Base-by-base conservation (phyloP, 2,329 filamentous ascomycete genomes). In the Trichoderma endophyticum region DNA sequence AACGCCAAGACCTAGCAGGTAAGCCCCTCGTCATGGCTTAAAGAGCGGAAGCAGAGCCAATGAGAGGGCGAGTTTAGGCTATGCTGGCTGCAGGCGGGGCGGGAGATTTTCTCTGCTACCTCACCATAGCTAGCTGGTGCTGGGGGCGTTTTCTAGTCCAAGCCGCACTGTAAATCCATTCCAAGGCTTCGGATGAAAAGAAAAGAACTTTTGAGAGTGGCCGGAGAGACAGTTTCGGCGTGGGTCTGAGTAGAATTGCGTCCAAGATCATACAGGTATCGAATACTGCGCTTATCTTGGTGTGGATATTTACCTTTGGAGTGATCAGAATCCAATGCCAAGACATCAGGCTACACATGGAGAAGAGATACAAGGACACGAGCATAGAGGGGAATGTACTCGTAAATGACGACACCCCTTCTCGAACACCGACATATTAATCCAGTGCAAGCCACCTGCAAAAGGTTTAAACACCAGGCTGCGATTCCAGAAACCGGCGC, bases 81-180 rank as follows among this genome's bases (percentile, higher is more conserved):
- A 11, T 71, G 68, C 57, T 71, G 68, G 59, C 48, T 57, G 30
- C 48, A 43, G 15, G 68, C 56, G 60, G 68, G 48, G 60, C 59
- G 60, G 68, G 68, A 60, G 68, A 71, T 71, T 61, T 48, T 36
- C 59, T 34, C 30, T 60, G n/a, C 48, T 63, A 21, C n/a, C 21
- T 51, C 30, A 9, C 15, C 34, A 30, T 36, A 21, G 26, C 28
- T n/a, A 30, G 26, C 21, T 12, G 24, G 66, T 2, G 26, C 32
- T 12, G 15, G 66, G 6, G 30, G 28, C 39, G 66, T 24, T 21
- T n/a, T 34, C 6, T 28, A 43, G 57, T n/a, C 24, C 59, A n/a
- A 56, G 57, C 39, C 18, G 57, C 36, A 36, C 57, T 54, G 59
- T 48, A 60, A 51, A 69, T 32, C 56, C 43, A 60, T 60, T 32